A percentile compares a stretch with the other conserved stretches of the same genome.
phyloP scores from a whole-genome alignment of 2,329 filamentous ascomycete genomes.

The Pseudogymnoascus sp. region DNA sequence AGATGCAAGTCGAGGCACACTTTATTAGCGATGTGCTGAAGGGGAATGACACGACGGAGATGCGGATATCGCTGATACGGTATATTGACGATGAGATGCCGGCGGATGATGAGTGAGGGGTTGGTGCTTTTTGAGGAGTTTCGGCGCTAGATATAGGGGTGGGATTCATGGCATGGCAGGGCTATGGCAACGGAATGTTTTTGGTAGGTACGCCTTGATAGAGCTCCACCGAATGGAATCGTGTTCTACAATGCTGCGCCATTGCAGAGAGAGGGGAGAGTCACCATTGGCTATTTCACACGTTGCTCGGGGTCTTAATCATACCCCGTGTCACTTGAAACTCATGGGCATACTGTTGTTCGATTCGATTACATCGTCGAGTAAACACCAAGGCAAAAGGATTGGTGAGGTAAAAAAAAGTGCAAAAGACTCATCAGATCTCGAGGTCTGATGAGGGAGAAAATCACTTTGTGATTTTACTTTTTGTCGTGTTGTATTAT shows the following conservation, averaged over 20 bases:
- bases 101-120: slow-evolving; percentile 78
- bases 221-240: background rate
- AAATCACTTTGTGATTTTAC: slow-evolving; percentile 2
- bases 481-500: background rate
- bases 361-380: background rate
- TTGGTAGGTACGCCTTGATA: background rate
- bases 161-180: background rate
- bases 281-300: background rate
- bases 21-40: slow-evolving; percentile 91
- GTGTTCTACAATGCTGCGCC: background rate
- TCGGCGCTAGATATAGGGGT: slow-evolving; percentile 1
- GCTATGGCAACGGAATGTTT: background rate
- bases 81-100: slow-evolving; percentile 98
- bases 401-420: background rate
- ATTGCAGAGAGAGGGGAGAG: background rate
- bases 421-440: slow-evolving; percentile 7
- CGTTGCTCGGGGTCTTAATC: background rate
- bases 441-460: background rate
- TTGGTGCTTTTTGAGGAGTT: background rate
- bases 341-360: background rate
- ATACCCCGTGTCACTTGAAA: background rate
- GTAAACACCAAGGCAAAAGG: background rate
- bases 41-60: slow-evolving; percentile 94
- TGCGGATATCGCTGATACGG: slow-evolving; percentile 83
- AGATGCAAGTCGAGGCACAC: slow-evolving; percentile 97